Evolutionary conservation across 805 yeast genomes (phyloP).

Genomic region (Middelhovenomyces tepae): DNA sequence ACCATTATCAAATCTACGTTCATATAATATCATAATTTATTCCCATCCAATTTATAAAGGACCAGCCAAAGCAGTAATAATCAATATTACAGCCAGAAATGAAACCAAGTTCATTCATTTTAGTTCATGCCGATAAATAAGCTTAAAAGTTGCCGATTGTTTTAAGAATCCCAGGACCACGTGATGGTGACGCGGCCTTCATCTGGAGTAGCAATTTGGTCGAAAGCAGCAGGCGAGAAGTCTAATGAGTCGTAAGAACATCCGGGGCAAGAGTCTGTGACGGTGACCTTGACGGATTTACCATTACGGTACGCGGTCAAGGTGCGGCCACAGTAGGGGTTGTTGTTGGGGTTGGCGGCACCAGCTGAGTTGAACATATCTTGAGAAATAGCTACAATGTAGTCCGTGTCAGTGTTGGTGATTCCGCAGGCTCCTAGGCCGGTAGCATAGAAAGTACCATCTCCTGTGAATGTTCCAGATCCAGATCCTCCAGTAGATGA

Average conservation of each 20-base stretch:
- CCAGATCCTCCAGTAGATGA: slow-evolving; percentile 15
- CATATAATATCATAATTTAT: too few relatives aligned
- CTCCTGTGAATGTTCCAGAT: slow-evolving; percentile 24
- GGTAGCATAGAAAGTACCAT: slow-evolving; percentile 29
- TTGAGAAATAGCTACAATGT: slow-evolving; percentile 40
- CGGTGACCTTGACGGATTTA: slow-evolving; percentile 46
- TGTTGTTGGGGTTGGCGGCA: slow-evolving; percentile 33
- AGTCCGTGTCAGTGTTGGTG: slow-evolving; percentile 37
- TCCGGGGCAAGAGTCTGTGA: slow-evolving; percentile 50
- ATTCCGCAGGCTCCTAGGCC: slow-evolving; percentile 51
- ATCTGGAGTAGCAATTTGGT: slow-evolving; percentile 39
- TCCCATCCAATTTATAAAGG: too few relatives aligned
- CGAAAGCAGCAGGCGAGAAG: slow-evolving; percentile 53
- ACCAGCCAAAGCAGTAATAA: too few relatives aligned
- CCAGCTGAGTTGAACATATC: slow-evolving; percentile 38
- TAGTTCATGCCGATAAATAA: background rate
- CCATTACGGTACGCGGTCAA: slow-evolving; percentile 40
- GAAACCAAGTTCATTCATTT: background rate
- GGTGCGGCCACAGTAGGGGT: slow-evolving; percentile 43
- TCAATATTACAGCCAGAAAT: too few relatives aligned
- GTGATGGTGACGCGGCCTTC: slow-evolving; percentile 47
- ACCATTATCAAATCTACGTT: too few relatives aligned
- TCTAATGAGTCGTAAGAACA: slow-evolving; percentile 45
- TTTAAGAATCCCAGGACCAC: slow-evolving; percentile 32
- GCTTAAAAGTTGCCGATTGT: background rate